Evolutionary conservation across 1,284 basidiomycete genomes (phyloP).

Genomic region (Rhodotorula sp.): DNA sequence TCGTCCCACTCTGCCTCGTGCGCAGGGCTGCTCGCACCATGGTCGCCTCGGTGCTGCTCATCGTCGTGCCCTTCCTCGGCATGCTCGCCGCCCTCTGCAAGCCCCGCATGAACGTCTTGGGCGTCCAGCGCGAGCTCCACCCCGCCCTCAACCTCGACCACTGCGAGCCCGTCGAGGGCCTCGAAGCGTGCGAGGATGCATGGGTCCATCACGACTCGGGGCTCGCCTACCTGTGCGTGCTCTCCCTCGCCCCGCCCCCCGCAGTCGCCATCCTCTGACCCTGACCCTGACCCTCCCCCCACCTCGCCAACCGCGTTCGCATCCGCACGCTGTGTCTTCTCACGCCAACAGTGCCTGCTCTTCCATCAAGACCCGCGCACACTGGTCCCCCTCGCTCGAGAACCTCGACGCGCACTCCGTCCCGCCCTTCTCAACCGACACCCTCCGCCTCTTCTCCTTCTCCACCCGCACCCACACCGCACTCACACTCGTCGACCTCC

Average conservation of each 20-base stretch:
- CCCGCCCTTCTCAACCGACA: conserved; percentile 54
- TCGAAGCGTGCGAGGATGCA: conserved; percentile 33
- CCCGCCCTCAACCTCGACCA: conserved; percentile 18
- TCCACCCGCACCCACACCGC: conserved; percentile 3
- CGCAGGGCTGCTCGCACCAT: neutral
- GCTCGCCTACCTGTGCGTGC: conserved; percentile 29
- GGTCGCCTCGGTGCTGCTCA: neutral
- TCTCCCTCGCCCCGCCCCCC: neutral
- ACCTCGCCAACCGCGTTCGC: neutral
- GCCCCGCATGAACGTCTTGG: conserved; percentile 13
- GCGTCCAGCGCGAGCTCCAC: conserved; percentile 1
- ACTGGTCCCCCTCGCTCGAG: conserved; percentile 61
- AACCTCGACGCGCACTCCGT: conserved; percentile 50
- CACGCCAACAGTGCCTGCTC: conserved; percentile 58
- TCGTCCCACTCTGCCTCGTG: too few relatives aligned
- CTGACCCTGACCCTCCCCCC: neutral
- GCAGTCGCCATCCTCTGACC: too few relatives aligned
- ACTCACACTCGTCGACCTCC: conserved; percentile 15
- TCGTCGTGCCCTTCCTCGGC: neutral
- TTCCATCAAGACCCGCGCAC: conserved; percentile 56
- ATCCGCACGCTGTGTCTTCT: neutral
- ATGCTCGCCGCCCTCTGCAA: neutral
- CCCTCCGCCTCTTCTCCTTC: conserved; percentile 63
- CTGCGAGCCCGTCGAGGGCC: conserved; percentile 11
- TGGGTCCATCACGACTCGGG: conserved; percentile 27